Percentiles rank a stretch among this genome's conserved stretches.
phyloP scores from a whole-genome alignment of 148 eudicot genomes.

The Cornus florida region DNA sequence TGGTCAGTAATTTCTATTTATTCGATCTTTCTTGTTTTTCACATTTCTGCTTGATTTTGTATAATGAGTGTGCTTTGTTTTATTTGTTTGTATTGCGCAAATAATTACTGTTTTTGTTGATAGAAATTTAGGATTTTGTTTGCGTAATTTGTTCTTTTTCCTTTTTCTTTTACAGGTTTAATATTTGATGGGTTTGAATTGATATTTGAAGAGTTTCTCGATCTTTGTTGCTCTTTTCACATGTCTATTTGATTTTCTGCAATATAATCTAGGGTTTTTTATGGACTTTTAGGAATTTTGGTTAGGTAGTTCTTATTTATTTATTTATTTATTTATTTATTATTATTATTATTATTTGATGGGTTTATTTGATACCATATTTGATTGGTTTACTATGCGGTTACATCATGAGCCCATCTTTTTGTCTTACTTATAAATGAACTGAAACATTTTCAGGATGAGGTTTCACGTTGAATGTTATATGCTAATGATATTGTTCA shows the following conservation, averaged over 20 bases:
- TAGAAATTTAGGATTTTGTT: not conserved
- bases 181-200: not conserved
- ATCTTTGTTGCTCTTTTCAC: not conserved
- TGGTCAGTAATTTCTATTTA: not conserved
- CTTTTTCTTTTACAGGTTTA: not conserved
- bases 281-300: not conserved
- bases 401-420: too few species aligned
- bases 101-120: not conserved
- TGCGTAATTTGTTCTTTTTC: too few species aligned
- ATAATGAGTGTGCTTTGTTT: not conserved
- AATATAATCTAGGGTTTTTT: not conserved
- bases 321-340: not conserved
- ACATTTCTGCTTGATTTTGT: not conserved
- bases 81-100: not conserved
- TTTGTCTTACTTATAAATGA: too few species aligned
- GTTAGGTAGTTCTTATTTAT: not conserved
- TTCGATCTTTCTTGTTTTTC: not conserved
- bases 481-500: too few species aligned
- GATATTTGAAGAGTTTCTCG: not conserved
- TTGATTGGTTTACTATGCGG: too few species aligned
- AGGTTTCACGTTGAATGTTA: too few species aligned
- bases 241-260: too few species aligned
- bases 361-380: too few species aligned
- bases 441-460: too few species aligned
- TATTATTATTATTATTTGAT: too few species aligned